Percentiles rank a stretch among this genome's conserved stretches.
Conservation (phyloP, 1,284 basidiomycete genomes). For the Ustilago curta region DNA sequence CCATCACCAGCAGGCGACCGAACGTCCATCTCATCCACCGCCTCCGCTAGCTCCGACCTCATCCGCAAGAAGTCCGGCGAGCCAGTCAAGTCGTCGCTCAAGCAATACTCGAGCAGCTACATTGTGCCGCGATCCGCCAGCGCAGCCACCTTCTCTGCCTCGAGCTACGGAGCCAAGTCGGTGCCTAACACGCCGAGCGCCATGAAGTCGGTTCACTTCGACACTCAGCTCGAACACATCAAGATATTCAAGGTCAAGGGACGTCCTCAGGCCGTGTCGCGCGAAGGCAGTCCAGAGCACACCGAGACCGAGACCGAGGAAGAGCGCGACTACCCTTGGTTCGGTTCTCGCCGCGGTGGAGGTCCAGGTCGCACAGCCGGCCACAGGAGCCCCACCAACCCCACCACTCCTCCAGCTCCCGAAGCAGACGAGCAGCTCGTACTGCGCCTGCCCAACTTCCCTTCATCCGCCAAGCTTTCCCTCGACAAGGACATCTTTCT, state of each 20-base stretch:
- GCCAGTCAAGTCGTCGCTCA: conserved; percentile 89
- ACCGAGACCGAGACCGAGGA: conserved; percentile 82
- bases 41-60: conserved; percentile 67
- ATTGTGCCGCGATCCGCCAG: conserved; percentile 71
- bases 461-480: conserved; percentile 69
- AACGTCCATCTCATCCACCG: conserved; percentile 37
- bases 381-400: conserved; percentile 29
- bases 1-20: conserved; percentile 51
- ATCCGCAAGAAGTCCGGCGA: conserved; percentile 92
- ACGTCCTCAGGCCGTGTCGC: conserved; percentile 89
- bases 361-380: conserved; percentile 22
- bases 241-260: conserved; percentile 93
- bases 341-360: conserved; percentile 42
- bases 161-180: conserved; percentile 51
- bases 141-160: conserved; percentile 63
- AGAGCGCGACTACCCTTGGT: conserved; percentile 69
- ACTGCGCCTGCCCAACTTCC: conserved; percentile 73
- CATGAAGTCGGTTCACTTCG: conserved; percentile 91
- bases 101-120: conserved; percentile 73
- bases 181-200: conserved; percentile 74
- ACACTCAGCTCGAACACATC: conserved; percentile 85
- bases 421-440: conserved; percentile 68
- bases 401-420: conserved; percentile 25
- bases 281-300: conserved; percentile 87
- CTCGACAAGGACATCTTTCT: conserved; percentile 72